Evolutionary conservation across 1,284 basidiomycete species (phyloP), one percentile per base, ranked within the genome.

Genomic region (Mycosarcoma mackinlayi): DNA sequence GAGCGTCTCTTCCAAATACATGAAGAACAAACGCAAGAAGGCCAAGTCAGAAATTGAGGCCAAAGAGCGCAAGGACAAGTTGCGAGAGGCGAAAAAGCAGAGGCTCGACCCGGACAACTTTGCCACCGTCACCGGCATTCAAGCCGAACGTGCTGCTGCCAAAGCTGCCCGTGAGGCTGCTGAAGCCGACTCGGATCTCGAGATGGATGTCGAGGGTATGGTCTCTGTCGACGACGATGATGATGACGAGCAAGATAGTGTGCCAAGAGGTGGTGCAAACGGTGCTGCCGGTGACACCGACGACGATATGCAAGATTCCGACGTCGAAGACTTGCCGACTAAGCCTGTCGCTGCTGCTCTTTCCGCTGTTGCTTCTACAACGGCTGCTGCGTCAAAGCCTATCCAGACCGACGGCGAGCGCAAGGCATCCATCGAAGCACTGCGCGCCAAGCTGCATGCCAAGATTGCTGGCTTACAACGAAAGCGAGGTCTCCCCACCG

Each of bases 21-120:
- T 75, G 59, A 81, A 81, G 66, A 81, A 80, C 68, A 80, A 77
- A 46, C 69, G 71, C 54, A 77, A 73, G 49, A 77, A 80, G 73
- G 69, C 67, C 42, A 75, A 81, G 55, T 74, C 73, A 33, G 74
- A 77, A 45, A 61, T 73, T 40, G 73, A 78, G 31, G 75, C 75
- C 1, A 56, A 67, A n/a, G 68, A 70, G 47, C 67, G 73, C 38
- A 81, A 81, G 56, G 52, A 71, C 8, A 65, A 63, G 50, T 50
- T 63, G 13, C 62, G 64, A 14, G 73, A 66, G 27, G 67, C 73
- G 4, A 80, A 79, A 56, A 59, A 75, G 59, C 73, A 74, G 33
- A 62, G 73, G 51, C 71, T 80, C 33, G 78, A 81, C 39, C 78
- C 80, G 6, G 77, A 67, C 48, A 80, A 80, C 67, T 58, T 63